A percentile compares a stretch with the other conserved stretches of the same genome.
phyloP scores from a whole-genome alignment of 805 yeast species.

The Monosporozyma yasuniensis region DNA sequence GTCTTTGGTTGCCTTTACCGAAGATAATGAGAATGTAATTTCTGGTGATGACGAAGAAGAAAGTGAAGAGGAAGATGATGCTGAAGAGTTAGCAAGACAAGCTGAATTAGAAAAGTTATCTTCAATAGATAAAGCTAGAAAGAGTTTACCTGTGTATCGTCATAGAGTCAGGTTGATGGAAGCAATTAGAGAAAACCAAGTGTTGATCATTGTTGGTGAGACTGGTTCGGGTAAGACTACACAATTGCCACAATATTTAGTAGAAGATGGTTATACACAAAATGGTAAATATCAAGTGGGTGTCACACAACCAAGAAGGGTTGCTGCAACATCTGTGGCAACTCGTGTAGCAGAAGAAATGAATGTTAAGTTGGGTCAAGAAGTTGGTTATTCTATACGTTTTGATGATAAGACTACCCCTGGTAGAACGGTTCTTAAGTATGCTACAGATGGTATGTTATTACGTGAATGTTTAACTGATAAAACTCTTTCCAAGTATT shows the following conservation, averaged over 20 bases:
- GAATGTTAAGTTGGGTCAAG: conserved; percentile 67
- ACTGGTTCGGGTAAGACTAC: conserved; percentile 95
- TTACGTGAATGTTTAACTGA: conserved; percentile 76
- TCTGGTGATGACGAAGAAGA: conserved; percentile 28
- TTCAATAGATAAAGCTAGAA: conserved; percentile 43
- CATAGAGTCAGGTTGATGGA: conserved; percentile 51
- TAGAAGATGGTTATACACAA: conserved; percentile 70
- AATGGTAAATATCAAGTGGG: conserved; percentile 54
- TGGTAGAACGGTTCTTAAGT: conserved; percentile 63
- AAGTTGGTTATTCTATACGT: conserved; percentile 83
- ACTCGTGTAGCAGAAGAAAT: conserved; percentile 86
- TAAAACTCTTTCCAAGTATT: conserved; percentile 56
- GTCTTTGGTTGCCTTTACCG: conserved; percentile 49
- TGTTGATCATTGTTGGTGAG: conserved; percentile 71
- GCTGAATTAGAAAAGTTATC: conserved; percentile 12
- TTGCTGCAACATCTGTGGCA: conserved; percentile 90
- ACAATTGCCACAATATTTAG: conserved; percentile 79
- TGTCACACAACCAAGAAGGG: conserved; percentile 92
- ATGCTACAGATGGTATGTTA: conserved; percentile 94
- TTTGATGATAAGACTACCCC: conserved; percentile 69
- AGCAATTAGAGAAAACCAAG: conserved; percentile 55
- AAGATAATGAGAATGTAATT: conserved; percentile 31
- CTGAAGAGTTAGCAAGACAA: conserved; percentile 20
- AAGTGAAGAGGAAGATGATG: conserved; percentile 15
- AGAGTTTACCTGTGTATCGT: conserved; percentile 65